phyloP scores from a whole-genome alignment of 257 asterid genomes.

The Forsythia viridissima region DNA sequence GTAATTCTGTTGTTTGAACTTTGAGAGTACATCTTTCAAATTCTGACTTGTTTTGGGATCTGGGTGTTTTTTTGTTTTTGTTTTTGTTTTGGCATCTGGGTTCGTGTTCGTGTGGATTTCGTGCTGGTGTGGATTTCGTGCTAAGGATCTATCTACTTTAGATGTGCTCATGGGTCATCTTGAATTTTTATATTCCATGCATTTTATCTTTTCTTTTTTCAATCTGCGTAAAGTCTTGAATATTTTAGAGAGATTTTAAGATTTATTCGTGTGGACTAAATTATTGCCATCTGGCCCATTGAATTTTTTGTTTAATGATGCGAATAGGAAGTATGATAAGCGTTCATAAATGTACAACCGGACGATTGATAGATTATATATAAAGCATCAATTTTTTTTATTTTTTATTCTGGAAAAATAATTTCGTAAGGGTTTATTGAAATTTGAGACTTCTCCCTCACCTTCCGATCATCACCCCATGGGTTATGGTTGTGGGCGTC shows the following conservation, averaged over 20 bases:
- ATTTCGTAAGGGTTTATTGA: not conserved
- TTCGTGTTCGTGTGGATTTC: constrained; percentile 23
- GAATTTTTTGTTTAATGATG: not conserved
- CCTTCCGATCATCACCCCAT: not conserved
- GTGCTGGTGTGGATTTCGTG: constrained; percentile 19
- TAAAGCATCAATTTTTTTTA: not conserved
- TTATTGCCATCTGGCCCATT: not conserved
- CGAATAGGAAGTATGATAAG: not conserved
- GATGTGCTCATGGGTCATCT: constrained; percentile 13
- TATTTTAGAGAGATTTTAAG: not conserved
- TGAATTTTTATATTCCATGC: constrained; percentile 1
- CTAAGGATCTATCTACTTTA: constrained; percentile 24
- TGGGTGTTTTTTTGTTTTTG: constrained; percentile 21
- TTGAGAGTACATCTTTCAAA: constrained; percentile 3
- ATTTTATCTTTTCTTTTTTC: not conserved
- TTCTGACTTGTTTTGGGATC: constrained; percentile 11
- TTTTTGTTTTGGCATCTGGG: constrained; percentile 24
- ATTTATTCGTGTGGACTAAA: not conserved
- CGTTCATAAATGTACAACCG: not conserved
- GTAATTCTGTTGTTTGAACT: constrained; percentile 17
- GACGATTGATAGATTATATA: not conserved
- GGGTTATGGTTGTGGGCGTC: not conserved
- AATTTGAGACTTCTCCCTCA: not conserved
- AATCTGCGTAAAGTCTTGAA: not conserved
- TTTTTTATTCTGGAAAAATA: not conserved